These are phyloP conservation scores for Iris macrosiphon DNA, from an alignment of 106 monocot genomes.

Conservation along the genomic window DNA sequence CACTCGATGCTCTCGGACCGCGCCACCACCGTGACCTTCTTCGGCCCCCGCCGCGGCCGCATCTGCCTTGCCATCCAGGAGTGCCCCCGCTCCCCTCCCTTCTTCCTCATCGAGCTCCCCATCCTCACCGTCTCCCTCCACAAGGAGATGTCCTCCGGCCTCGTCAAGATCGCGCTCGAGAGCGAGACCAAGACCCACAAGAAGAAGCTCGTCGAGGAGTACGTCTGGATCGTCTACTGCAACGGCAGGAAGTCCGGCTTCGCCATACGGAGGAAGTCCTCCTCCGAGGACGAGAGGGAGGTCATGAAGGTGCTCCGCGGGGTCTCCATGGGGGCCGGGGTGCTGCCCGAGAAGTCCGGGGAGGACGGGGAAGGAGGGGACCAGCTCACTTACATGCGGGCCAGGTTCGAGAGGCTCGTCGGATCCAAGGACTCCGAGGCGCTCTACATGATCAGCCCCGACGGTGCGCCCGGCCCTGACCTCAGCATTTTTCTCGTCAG, in stretches of 20 bases:
- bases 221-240: slow-evolving; percentile 67
- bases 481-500: slow-evolving; percentile 66
- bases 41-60: slow-evolving; percentile 47
- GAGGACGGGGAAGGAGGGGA: slow-evolving; percentile 23
- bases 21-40: slow-evolving; percentile 52
- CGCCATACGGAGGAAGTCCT: slow-evolving; percentile 42
- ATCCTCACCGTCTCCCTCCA: slow-evolving; percentile 45
- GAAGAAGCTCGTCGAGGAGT: slow-evolving; percentile 58
- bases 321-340: slow-evolving; percentile 80
- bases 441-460: slow-evolving; percentile 68
- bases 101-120: slow-evolving; percentile 78
- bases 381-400: slow-evolving; percentile 50
- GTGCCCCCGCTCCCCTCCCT: slow-evolving; percentile 45
- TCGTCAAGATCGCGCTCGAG: slow-evolving; percentile 54
- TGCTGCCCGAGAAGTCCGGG: slow-evolving; percentile 29
- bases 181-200: slow-evolving; percentile 53
- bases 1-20: slow-evolving; percentile 42
- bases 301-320: slow-evolving; percentile 61
- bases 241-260: slow-evolving; percentile 68
- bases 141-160: slow-evolving; percentile 58
- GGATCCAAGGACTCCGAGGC: slow-evolving; percentile 76
- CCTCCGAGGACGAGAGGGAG: slow-evolving; percentile 45
- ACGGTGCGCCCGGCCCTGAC: slow-evolving; percentile 34
- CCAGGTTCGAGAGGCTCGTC: slow-evolving; percentile 57
- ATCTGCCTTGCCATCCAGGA: slow-evolving; percentile 53